Conservation (phyloP, 2,329 filamentous ascomycete genomes). For the Metarhizium robertsii region DNA sequence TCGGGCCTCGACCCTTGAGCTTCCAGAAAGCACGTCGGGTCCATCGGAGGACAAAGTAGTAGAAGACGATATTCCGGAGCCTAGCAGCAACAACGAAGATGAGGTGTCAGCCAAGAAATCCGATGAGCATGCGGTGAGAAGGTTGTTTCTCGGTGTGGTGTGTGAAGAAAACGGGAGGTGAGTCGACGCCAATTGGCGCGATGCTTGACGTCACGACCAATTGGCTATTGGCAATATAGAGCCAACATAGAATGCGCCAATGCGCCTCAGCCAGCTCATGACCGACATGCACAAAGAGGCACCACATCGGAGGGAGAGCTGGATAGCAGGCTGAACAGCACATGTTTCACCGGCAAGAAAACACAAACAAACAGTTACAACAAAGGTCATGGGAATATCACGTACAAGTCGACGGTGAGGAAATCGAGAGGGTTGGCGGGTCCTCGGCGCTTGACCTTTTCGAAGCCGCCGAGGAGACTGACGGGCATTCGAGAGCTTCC, state of each 20-base stretch:
- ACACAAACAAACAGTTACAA: background rate
- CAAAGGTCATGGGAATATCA: conserved; percentile 11
- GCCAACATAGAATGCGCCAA: background rate
- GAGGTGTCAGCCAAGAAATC: background rate
- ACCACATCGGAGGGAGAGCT: background rate
- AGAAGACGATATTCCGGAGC: conserved; percentile 82
- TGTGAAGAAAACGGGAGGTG: background rate
- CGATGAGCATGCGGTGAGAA: background rate
- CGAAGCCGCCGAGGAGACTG: conserved; percentile 59
- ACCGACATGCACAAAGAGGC: background rate
- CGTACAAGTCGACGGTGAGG: conserved; percentile 62
- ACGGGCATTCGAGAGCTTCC: conserved; percentile 62
- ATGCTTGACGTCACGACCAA: background rate
- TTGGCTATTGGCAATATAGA: background rate
- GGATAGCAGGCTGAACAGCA: too few species aligned
- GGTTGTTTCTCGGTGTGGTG: background rate
- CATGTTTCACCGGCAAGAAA: background rate
- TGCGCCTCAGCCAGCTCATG: background rate
- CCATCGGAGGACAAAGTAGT: conserved; percentile 79
- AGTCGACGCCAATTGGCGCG: background rate
- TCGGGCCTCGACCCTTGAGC: conserved; percentile 76
- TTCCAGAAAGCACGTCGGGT: conserved; percentile 73
- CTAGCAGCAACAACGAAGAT: background rate
- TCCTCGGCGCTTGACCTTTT: conserved; percentile 47
- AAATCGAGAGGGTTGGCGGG: conserved; percentile 46